Evolutionary conservation across 2,329 filamentous ascomycete genomes (phyloP), one percentile per base, ranked within the genome.

Genomic region (Chrysoporthe deuterocubensis): DNA sequence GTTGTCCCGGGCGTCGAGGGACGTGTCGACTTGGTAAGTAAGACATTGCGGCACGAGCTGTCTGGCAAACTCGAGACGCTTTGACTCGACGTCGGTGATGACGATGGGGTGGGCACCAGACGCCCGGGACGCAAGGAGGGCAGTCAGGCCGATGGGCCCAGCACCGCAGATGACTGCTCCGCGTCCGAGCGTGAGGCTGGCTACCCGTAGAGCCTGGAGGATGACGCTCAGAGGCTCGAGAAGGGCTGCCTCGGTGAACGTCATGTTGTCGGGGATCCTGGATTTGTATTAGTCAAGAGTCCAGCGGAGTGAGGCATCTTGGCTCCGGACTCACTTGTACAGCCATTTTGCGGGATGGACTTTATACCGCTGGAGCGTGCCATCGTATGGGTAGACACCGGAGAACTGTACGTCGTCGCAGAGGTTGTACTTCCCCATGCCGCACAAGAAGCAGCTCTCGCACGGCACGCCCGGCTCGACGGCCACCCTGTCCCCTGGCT

Each of bases 381-480:
- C 89, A 65, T 82, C 78, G 72, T 89, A 83, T 0, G 88, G 88
- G 71, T 87, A 89, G 18, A 89, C 87, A 26, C 87, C 87, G 0
- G 86, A 80, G 71, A 90, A 90, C 59, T 82, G 79, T 3, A 90
- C 87, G 62, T 87, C 82, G 70, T 88, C 83, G 73, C 89, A 90
- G 6, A 90, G 83, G 72, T 90, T 90, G 72, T 89, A 90, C 13
- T 87, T 84, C 3, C 88, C 89, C 37, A 84, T 83, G 62, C 77
- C 76, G 73, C 89, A 90, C 21, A 87, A 80, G 72, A 86, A 88
- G 74, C 89, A 90, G 44, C 79, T 75, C 13, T 82, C 82, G 73
- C 90, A 92, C 0, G 89, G 87, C 0, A 90, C 86, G 26, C 89
- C 88, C 0, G 89, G 88, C 72, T 92, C 89, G 18, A 92, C 78